Base-by-base conservation (phyloP, 2,329 filamentous ascomycete species). In the Raffaelea arxii region DNA sequence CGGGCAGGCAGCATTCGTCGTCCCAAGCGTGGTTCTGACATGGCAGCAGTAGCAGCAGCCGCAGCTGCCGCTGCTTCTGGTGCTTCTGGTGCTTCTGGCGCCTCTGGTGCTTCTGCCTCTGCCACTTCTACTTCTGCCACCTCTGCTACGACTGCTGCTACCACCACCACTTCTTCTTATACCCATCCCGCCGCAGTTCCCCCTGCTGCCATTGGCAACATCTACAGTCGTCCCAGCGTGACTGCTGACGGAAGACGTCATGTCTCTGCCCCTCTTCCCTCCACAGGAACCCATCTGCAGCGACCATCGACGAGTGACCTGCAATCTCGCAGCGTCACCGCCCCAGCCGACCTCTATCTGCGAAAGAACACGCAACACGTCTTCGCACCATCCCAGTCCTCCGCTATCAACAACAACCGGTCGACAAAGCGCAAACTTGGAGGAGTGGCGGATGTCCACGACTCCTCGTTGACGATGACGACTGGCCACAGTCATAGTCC, bases 1-100 rank as follows among this genome's bases (percentile, higher is more conserved):
- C 74, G 66, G 58, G 67, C 71, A 9, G 71, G 75, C 46, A 82
- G 78, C 61, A 57, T 80, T 45, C 72, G 76, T 42, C 72, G 72
- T 21, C 63, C 69, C 25, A 81, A 78, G 60, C 69, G 72, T 49
- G 68, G 66, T 49, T 62, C 64, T 2, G 46, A 45, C 19, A 18
- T 25, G n/a, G 35, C 46, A n/a, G n/a, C n/a, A n/a, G n/a, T n/a
- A n/a, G 38, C 22, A 46, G 46, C 21, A 41, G 22, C 18, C 44
- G 32, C 22, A 48, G 32, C 10, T 27, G 18, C 35, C 40, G 32
- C n/a, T n/a, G n/a, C n/a, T n/a, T n/a, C n/a, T n/a, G n/a, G n/a
- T n/a, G n/a, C n/a, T n/a, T n/a, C n/a, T n/a, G n/a, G n/a, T n/a
- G n/a, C n/a, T n/a, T n/a, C n/a, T n/a, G n/a, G n/a, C n/a, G n/a